Evolutionary conservation across 106 monocot species (phyloP), one percentile per base, ranked within the genome.

Genomic region (Hemerocallis citrina): DNA sequence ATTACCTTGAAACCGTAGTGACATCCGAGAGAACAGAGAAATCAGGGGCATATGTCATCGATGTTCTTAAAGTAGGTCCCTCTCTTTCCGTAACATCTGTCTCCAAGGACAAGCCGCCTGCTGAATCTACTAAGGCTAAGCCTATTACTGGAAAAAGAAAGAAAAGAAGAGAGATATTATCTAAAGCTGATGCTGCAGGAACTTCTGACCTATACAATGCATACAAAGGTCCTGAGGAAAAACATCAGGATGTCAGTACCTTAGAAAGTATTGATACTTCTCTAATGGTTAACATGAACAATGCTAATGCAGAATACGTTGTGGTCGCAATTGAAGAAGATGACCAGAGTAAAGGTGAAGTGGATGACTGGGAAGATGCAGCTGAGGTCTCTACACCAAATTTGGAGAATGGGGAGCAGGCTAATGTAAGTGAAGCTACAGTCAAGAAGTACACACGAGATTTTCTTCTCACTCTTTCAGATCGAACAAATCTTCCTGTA

Each of bases 351-450:
- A 88, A 79, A 74, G 32, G n/a, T 44, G 87, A 88, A 59, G n/a
- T 79, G 3, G 87, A 88, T 63, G 87, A 82, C 37, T 88, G 87
- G 82, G 87, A 88, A 63, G 76, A 82, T 68, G 82, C 79, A 37
- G 81, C 59, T 28, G 82, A 82, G 39, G 52, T 75, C 10, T 74
- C 78, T 55, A 64, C 75, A 15, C 86, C 65, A 28, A 81, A 72
- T 13, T 35, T 78, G 50, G 74, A 27, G 43, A 59, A 74, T 45
- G 33, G 44, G 4, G 17, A 35, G 11, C 19, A 4, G 17, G 11
- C 21, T 58, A 40, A 51, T 38, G 46, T 5, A 41, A 30, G 55
- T 48, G 57, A 61, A 46, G 60, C 30, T 14, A 66, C 38, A 34
- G 8, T 48, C 23, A 72, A 72, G 57, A 74, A 34, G 28, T 75